These are phyloP conservation scores for Lizonia empirigonia DNA, from an alignment of 2,329 filamentous ascomycete species.

Conservation along the genomic window DNA sequence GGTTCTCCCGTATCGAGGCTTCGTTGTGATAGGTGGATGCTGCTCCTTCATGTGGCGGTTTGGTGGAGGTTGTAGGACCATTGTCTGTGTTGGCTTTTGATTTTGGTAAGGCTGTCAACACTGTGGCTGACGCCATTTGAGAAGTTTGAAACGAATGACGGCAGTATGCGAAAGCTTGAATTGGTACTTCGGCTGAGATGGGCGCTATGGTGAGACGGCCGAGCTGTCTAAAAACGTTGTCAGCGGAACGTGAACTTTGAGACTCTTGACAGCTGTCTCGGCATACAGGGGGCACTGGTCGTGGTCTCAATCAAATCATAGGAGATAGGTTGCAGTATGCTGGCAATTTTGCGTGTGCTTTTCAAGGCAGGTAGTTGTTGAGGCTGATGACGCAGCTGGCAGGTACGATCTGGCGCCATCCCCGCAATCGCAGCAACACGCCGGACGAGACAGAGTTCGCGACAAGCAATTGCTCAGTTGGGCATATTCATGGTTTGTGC, in stretches of 20 bases:
- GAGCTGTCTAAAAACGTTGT: constrained; percentile 7
- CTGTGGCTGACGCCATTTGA: constrained; percentile 40
- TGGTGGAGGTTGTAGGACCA: constrained; percentile 14
- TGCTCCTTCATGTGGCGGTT: constrained; percentile 11
- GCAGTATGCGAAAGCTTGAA: constrained; percentile 17
- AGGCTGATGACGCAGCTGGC: constrained; percentile 18
- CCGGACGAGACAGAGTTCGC: neutral
- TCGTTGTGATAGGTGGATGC: neutral
- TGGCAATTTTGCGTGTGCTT: neutral
- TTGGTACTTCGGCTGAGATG: neutral
- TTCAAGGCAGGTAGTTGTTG: constrained; percentile 3
- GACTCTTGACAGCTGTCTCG: constrained; percentile 6
- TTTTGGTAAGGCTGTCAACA: constrained; percentile 37
- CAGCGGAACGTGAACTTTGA: neutral
- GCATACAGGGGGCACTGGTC: constrained; percentile 6
- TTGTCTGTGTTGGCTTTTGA: constrained; percentile 29
- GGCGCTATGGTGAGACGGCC: constrained; percentile 8
- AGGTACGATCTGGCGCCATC: constrained; percentile 6
- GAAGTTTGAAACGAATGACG: neutral
- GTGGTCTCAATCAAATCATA: neutral
- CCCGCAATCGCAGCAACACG: constrained; percentile 1
- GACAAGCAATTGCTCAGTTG: neutral
- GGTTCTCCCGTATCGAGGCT: constrained; percentile 12
- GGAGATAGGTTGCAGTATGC: neutral
- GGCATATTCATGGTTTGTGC: no score